These are phyloP conservation scores for Didymella segeticola DNA, from an alignment of 2,329 filamentous ascomycete species.

Conservation along the genomic window DNA sequence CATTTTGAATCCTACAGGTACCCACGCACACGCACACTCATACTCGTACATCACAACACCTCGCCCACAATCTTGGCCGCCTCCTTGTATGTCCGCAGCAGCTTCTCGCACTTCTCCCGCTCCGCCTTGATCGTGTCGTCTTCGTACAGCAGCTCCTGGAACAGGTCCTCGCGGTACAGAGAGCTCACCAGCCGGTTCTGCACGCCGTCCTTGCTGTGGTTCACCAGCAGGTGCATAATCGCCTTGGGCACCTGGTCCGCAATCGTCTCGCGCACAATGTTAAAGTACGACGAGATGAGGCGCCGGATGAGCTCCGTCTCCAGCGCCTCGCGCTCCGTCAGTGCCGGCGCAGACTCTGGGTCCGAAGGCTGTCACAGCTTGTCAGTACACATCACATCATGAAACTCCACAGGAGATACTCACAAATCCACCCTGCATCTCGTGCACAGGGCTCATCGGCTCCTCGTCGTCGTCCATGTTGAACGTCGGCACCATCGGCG, in stretches of 20 bases:
- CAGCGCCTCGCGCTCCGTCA: slow-evolving; percentile 94
- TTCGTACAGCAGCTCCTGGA: slow-evolving; percentile 93
- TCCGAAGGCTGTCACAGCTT: slow-evolving; percentile 46
- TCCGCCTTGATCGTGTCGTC: slow-evolving; percentile 98
- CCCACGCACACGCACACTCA: too few relatives aligned
- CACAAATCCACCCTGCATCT: slow-evolving; percentile 64
- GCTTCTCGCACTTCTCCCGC: slow-evolving; percentile 96
- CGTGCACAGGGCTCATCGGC: slow-evolving; percentile 44
- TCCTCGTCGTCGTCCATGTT: slow-evolving; percentile 50
- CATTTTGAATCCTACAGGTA: slow-evolving; percentile 35
- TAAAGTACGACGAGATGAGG: slow-evolving; percentile 98
- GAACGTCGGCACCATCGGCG: slow-evolving; percentile 37
- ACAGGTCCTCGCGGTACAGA: slow-evolving; percentile 89
- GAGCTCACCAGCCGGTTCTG: slow-evolving; percentile 96
- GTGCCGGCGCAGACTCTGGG: slow-evolving; percentile 73
- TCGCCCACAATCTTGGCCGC: slow-evolving; percentile 98
- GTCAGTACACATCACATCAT: slow-evolving; percentile 28
- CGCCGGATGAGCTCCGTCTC: slow-evolving; percentile 97
- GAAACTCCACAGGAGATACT: slow-evolving; percentile 50
- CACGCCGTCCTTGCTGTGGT: slow-evolving; percentile 97
- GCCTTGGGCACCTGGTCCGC: slow-evolving; percentile 98
- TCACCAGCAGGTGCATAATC: slow-evolving; percentile 97
- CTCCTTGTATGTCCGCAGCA: slow-evolving; percentile 94
- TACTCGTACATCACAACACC: slow-evolving; percentile 59
- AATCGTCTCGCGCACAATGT: slow-evolving; percentile 98